These are phyloP conservation scores for Rhynchosporium agropyri DNA, from an alignment of 2,329 filamentous ascomycete genomes.

Conservation along the genomic window DNA sequence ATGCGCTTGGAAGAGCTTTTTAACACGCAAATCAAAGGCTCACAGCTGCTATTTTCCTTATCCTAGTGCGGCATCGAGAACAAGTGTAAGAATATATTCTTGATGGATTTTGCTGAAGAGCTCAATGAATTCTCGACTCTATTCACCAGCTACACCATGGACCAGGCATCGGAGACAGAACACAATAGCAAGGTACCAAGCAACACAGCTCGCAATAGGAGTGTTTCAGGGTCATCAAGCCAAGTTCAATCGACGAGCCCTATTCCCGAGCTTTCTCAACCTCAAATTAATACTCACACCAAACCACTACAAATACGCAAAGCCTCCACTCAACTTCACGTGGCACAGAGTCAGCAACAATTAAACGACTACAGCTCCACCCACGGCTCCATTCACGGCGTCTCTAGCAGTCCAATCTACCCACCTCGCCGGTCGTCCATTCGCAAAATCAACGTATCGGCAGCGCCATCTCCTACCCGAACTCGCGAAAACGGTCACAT, in stretches of 20 bases:
- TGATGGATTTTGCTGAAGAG: constrained; percentile 15
- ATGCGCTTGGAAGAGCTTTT: not conserved
- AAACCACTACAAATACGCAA: constrained; percentile 33
- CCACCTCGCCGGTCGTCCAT: constrained; percentile 28
- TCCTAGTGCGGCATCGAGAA: not conserved
- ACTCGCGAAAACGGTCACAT: constrained; percentile 14
- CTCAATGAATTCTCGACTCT: constrained; percentile 7
- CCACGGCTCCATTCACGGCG: constrained; percentile 11
- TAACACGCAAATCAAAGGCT: not conserved
- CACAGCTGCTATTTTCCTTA: not conserved
- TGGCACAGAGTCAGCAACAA: constrained; percentile 17
- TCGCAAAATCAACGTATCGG: constrained; percentile 8
- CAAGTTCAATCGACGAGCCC: not conserved
- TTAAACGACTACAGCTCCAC: constrained; percentile 17
- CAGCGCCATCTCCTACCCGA: not conserved
- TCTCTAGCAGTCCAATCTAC: constrained; percentile 14
- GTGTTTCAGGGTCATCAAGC: not conserved
- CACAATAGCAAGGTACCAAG: constrained; percentile 8
- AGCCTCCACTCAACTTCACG: constrained; percentile 24
- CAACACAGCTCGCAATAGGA: constrained; percentile 13
- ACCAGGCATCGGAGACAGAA: not conserved
- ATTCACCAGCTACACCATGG: constrained; percentile 14
- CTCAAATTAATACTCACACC: constrained; percentile 8
- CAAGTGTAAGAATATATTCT: not conserved
- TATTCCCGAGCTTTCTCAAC: constrained; percentile 1